Base-by-base conservation (phyloP, 305 asterid genomes). In the Fraxinus sp. region DNA sequence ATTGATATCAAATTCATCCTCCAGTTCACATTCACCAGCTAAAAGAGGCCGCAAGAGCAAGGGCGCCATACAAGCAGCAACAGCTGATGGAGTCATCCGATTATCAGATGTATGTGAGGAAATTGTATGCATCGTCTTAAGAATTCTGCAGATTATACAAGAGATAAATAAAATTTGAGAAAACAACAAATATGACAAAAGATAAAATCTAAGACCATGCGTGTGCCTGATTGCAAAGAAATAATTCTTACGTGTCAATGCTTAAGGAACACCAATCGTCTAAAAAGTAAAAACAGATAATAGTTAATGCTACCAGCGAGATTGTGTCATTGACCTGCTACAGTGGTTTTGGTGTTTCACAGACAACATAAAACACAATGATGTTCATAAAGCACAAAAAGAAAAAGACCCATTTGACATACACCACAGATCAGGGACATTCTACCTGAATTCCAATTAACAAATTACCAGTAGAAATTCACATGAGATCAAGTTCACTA, bases 11-110 rank as follows among this genome's bases (percentile, higher is more conserved):
- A 89, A 92, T 87, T 90, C 97, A 83, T 94, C 98, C 90, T 93
- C 99, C 78, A 92, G 35, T 89, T 97, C 99, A 79, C 99, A 96
- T 90, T 96, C 99, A 75, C 99, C 99, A 74, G 99, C 94, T 86
- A 97, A 89, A 81, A 97, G 98, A 30, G 99, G 99, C 24, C 98
- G 98, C 89, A 97, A 89, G 78, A 97, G 95, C 93, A 97, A 89
- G 8, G 99, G 99, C 20, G 99, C 98, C 99, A 97, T 97, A 88
- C 99, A 97, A 86, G 99, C 98, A 83, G 98, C 98, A 87, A 97
- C 98, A 33, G 99, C 99, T 0, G 98, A 88, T 80, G 97, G 91
- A 78, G 93, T 91, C 99, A 97, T 97, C 83, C 98, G 97, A 84
- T 92, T 97, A 84, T 90, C 97, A 83, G 93, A 85, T 70, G 93